phyloP scores from a whole-genome alignment of 164 flowering plant species.

The Piper betle region DNA sequence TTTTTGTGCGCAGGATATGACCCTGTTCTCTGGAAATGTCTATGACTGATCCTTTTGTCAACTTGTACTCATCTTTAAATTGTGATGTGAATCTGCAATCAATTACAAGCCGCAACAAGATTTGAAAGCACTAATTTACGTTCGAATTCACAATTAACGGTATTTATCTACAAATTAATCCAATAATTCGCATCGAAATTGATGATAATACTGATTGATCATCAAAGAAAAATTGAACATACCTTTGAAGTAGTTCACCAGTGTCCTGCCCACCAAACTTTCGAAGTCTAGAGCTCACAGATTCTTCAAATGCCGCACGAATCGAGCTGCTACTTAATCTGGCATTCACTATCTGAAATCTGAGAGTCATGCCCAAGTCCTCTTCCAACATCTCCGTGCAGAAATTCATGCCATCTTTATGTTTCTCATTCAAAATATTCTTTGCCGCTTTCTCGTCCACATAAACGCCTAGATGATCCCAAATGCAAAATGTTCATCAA shows the following conservation, averaged over 20 bases:
- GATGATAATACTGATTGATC: too few relatives aligned
- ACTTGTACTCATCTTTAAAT: conserved; percentile 73
- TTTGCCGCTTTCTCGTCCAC: conserved; percentile 57
- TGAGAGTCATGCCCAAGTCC: conserved; percentile 66
- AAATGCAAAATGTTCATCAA: not conserved
- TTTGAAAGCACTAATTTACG: not conserved
- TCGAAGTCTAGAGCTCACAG: conserved; percentile 72
- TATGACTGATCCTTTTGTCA: conserved; percentile 70
- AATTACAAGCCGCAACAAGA: not conserved
- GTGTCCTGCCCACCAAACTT: conserved; percentile 76
- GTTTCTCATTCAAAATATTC: conserved; percentile 43
- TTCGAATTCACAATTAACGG: not conserved
- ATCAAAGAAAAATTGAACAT: not conserved
- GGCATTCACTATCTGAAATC: conserved; percentile 81
- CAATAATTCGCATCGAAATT: too few relatives aligned
- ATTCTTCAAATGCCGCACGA: conserved; percentile 85
- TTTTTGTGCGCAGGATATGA: conserved; percentile 53
- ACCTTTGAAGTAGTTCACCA: conserved; percentile 83
- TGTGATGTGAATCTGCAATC: conserved; percentile 75
- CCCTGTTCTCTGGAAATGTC: conserved; percentile 66
- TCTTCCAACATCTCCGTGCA: conserved; percentile 46
- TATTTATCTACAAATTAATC: not conserved
- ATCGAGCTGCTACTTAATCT: conserved; percentile 76
- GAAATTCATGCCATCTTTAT: conserved; percentile 41
- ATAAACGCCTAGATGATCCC: conserved; percentile 95